These are phyloP conservation scores for Alternaria panax DNA, from an alignment of 2,329 filamentous ascomycete species.

Conservation along the genomic window DNA sequence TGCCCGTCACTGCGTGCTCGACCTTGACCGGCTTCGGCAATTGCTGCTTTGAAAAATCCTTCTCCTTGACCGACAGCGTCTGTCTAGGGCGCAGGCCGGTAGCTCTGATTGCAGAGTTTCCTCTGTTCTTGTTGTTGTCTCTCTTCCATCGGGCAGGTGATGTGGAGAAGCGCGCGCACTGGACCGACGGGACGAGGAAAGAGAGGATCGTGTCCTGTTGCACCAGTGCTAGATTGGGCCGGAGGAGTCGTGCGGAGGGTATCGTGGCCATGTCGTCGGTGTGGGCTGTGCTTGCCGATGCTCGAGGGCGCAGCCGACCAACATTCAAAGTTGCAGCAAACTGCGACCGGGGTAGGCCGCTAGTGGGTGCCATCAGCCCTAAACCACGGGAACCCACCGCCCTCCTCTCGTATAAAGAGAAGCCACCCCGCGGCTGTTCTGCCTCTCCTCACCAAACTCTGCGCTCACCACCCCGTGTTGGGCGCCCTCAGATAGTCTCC, in stretches of 20 bases:
- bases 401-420: slow-evolving; percentile 28
- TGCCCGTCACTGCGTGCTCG: slow-evolving; percentile 66
- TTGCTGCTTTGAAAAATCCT: slow-evolving; percentile 53
- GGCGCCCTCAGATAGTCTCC: slow-evolving; percentile 41
- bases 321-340: slow-evolving; percentile 28
- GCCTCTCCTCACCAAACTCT: slow-evolving; percentile 33
- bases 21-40: slow-evolving; percentile 76
- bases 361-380: slow-evolving; percentile 12
- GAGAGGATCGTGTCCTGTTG: slow-evolving; percentile 33
- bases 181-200: slow-evolving; percentile 37
- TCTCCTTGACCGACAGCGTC: slow-evolving; percentile 75
- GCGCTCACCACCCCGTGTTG: slow-evolving; percentile 48
- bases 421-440: slow-evolving; percentile 22
- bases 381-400: not conserved
- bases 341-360: slow-evolving; percentile 17
- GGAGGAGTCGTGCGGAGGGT: slow-evolving; percentile 36
- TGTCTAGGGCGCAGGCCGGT: slow-evolving; percentile 72
- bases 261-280: slow-evolving; percentile 38
- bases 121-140: slow-evolving; percentile 81
- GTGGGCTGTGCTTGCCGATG: slow-evolving; percentile 24
- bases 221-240: slow-evolving; percentile 28
- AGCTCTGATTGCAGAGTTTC: slow-evolving; percentile 79
- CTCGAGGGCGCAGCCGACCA: slow-evolving; percentile 6
- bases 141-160: slow-evolving; percentile 62
- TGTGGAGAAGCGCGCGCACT: slow-evolving; percentile 56